phyloP scores from a whole-genome alignment of 495 filamentous ascomycete species.

The Neohortaea acidophila region DNA sequence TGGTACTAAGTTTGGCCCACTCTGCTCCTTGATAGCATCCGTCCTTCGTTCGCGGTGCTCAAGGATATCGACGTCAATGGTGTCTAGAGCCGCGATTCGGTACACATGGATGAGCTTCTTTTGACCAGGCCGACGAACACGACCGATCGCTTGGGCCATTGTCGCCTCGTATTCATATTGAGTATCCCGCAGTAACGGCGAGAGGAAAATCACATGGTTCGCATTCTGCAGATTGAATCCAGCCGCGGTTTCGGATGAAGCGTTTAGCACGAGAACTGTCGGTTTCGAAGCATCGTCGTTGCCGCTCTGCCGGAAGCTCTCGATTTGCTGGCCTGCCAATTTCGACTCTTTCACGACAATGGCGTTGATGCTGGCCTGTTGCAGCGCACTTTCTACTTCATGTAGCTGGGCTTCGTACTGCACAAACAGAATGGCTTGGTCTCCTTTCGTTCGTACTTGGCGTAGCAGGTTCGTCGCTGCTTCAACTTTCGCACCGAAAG shows the following conservation, averaged over 20 bases:
- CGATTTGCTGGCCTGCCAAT: constrained; percentile 25
- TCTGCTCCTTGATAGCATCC: constrained; percentile 8
- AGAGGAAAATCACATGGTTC: constrained; percentile 64
- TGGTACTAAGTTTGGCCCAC: not conserved
- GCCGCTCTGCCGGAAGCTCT: constrained; percentile 30
- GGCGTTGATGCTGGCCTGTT: constrained; percentile 22
- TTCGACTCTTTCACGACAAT: constrained; percentile 20
- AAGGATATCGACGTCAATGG: constrained; percentile 57
- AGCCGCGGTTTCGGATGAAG: constrained; percentile 47
- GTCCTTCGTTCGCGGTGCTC: constrained; percentile 27
- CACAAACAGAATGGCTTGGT: constrained; percentile 31
- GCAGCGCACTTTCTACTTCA: constrained; percentile 24
- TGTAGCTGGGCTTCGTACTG: constrained; percentile 19
- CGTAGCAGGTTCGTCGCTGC: constrained; percentile 17
- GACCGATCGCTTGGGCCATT: constrained; percentile 59
- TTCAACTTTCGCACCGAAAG: constrained; percentile 22
- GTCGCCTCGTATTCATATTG: constrained; percentile 43
- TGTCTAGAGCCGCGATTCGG: constrained; percentile 45
- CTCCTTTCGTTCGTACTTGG: constrained; percentile 13
- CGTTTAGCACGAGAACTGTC: constrained; percentile 50
- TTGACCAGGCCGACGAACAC: constrained; percentile 53
- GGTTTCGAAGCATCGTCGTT: constrained; percentile 16
- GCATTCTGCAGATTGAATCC: constrained; percentile 60
- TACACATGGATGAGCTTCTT: constrained; percentile 51
- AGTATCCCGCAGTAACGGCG: constrained; percentile 39